Evolutionary conservation across 202 grass and related monocot genomes (phyloP).

Genomic region (Musa balbisiana): DNA sequence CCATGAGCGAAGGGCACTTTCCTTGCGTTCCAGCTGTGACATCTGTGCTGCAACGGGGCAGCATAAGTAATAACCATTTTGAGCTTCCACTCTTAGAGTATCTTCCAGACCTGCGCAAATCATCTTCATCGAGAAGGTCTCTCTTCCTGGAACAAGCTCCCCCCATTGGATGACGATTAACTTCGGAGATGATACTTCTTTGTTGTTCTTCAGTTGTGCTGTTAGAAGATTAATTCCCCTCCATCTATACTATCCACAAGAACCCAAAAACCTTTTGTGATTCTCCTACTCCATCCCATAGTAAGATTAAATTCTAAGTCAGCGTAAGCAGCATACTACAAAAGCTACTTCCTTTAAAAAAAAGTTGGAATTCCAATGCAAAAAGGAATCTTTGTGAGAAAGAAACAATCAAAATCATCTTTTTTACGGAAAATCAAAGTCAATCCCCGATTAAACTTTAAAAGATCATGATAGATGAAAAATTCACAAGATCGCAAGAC

Average conservation of each 20-base stretch:
- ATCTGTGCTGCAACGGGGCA: constrained; percentile 43
- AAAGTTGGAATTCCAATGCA: neutral
- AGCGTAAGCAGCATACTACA: neutral
- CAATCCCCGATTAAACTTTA: neutral
- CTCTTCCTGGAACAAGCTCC: constrained; percentile 90
- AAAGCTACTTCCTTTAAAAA: neutral
- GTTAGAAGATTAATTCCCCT: neutral
- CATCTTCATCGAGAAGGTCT: constrained; percentile 39
- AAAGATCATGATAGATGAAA: neutral
- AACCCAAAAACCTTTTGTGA: neutral
- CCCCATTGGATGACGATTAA: constrained; percentile 43
- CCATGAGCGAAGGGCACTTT: constrained; percentile 58
- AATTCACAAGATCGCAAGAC: neutral
- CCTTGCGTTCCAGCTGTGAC: constrained; percentile 31
- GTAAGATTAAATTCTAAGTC: neutral
- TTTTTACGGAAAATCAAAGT: neutral
- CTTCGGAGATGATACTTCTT: neutral
- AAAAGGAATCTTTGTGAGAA: neutral
- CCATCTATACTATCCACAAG: neutral
- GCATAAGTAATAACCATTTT: constrained; percentile 69
- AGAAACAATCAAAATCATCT: neutral
- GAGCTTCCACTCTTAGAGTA: constrained; percentile 86
- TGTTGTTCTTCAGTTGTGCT: neutral
- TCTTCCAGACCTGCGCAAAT: constrained; percentile 32
- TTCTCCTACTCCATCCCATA: neutral